Evolutionary conservation across 2,329 filamentous ascomycete species (phyloP), one percentile per base, ranked within the genome.

Genomic region (Aspergillus ibericus): DNA sequence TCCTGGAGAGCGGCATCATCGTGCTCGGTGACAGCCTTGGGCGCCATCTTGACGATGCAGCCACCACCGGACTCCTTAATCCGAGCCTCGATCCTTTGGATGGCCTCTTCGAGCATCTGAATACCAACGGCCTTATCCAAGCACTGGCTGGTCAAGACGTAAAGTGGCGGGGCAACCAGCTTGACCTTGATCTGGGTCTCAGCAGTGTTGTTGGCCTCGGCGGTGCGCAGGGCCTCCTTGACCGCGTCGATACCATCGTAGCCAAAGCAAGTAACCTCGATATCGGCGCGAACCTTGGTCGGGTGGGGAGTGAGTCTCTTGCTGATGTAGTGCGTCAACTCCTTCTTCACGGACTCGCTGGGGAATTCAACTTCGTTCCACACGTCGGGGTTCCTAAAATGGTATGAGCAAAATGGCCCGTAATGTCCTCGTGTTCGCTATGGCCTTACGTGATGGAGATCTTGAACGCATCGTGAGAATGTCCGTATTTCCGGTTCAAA

Each of bases 201-300:
- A 56, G 87, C 83, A 13, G 92, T 96, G 85, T 96, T 98, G 77
- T 89, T 88, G 61, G 90, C 90, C 81, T 99, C 95, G 60, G 95
- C 96, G 63, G 88, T 91, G 74, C 92, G 87, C 59, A 99, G 86
- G 50, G 96, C 93, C 34, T 87, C 85, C 86, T 99, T 99, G 78
- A 99, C 92, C 42, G 96, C 95, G 73, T 99, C 95, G 80, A 99
- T 99, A 66, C 95, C 95, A 70, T 98, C 95, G 76, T 98, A 99
- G 63, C 91, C 90, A 80, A 92, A 93, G 82, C 92, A 96, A 61
- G 90, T 96, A 66, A 96, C 92, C 76, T 99, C 95, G 59, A 99
- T 91, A 78, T 99, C 95, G 67, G 96, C 93, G 74, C 96, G 92
- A 65, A 99, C 92, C 82, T 99, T 99, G 69, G 93, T 98, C n/a